phyloP scores from a whole-genome alignment of 306 rosid genomes.

The Notholithocarpus densiflorus region DNA sequence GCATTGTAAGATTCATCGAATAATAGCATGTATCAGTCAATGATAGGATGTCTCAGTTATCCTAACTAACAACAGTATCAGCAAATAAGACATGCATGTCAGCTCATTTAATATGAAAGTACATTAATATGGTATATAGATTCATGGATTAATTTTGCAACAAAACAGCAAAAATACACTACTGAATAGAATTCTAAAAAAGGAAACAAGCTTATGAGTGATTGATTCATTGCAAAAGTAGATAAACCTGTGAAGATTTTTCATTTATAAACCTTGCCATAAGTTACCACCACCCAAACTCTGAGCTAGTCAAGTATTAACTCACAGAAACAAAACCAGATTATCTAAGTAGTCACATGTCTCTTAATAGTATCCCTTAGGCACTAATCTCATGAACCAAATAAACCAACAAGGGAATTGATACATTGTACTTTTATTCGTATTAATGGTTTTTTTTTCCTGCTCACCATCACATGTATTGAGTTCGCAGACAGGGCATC shows the following conservation, averaged over 20 bases:
- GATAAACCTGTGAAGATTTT: not conserved
- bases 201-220: not conserved
- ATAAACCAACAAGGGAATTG: not conserved
- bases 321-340: not conserved
- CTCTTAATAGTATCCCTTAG: too few relatives aligned
- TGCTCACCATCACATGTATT: constrained; percentile 87
- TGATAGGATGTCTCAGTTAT: not conserved
- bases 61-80: not conserved
- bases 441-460: not conserved
- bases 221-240: not conserved
- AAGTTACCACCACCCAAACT: not conserved
- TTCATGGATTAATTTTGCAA: not conserved
- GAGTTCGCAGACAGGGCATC: constrained; percentile 94
- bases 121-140: not conserved
- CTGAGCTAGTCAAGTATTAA: not conserved
- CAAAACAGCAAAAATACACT: not conserved
- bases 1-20: not conserved
- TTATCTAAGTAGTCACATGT: not conserved
- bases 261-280: not conserved
- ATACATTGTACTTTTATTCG: not conserved
- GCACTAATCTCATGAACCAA: too few relatives aligned
- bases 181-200: not conserved
- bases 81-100: not conserved
- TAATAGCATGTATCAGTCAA: too few relatives aligned
- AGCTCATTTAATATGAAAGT: not conserved